phyloP scores from a whole-genome alignment of 345 rosid species.

The Ailanthus altissimus region DNA sequence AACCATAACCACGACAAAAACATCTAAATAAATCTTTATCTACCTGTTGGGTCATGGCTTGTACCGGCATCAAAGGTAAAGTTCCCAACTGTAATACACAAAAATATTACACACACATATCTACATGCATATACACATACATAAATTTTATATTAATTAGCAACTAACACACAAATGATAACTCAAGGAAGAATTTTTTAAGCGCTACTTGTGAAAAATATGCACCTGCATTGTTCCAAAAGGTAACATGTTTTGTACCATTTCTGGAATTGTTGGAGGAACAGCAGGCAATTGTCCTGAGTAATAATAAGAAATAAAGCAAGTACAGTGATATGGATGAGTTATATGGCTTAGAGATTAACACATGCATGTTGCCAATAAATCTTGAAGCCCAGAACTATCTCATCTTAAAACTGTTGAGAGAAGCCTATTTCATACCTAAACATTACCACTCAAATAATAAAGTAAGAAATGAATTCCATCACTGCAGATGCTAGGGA shows the following conservation, averaged over 20 bases:
- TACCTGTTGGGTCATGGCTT: slow-evolving; percentile 60
- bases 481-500: slow-evolving; percentile 29
- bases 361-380: neutral
- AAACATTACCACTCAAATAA: slow-evolving; percentile 22
- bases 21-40: neutral
- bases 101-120: neutral
- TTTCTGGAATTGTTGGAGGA: slow-evolving; percentile 30
- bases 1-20: neutral
- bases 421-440: slow-evolving; percentile 31
- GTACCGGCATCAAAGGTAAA: slow-evolving; percentile 44
- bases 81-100: slow-evolving; percentile 33
- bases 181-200: neutral
- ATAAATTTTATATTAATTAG: neutral
- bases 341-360: neutral
- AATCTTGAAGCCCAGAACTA: slow-evolving; percentile 5
- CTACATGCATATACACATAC: neutral
- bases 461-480: slow-evolving; percentile 29
- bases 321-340: slow-evolving; percentile 2
- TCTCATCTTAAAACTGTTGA: slow-evolving; percentile 17
- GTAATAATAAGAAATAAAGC: slow-evolving; percentile 10
- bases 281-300: slow-evolving; percentile 35
- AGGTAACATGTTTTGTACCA: slow-evolving; percentile 35
- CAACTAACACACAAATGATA: neutral
- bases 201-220: neutral
- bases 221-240: slow-evolving; percentile 41